A percentile compares a stretch with the other conserved stretches of the same genome.
Conservation (phyloP, 2,329 filamentous ascomycete species). For the Hypocreales sp. region DNA sequence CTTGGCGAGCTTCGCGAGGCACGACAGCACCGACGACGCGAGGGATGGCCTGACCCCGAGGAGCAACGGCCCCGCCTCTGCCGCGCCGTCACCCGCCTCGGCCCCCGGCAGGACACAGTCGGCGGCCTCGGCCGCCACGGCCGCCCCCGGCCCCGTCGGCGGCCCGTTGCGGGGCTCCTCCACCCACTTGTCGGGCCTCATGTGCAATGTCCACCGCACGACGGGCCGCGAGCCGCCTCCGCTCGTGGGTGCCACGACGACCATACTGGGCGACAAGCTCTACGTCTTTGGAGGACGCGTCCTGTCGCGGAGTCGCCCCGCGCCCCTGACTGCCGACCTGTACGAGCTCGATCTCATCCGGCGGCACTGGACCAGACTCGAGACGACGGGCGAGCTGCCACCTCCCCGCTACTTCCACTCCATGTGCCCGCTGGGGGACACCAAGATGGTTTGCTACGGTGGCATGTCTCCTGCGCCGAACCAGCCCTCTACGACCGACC, state of each 20-base stretch:
- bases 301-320: conserved; percentile 66
- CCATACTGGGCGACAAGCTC: conserved; percentile 84
- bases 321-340: conserved; percentile 71
- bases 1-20: conserved; percentile 22
- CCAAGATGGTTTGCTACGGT: conserved; percentile 93
- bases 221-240: conserved; percentile 85
- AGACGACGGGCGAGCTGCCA: conserved; percentile 71
- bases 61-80: conserved; percentile 37
- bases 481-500: too few species aligned
- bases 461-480: conserved; percentile 77
- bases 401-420: conserved; percentile 94
- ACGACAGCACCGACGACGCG: conserved; percentile 28
- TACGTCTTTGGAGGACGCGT: conserved; percentile 93
- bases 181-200: conserved; percentile 46
- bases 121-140: conserved; percentile 5
- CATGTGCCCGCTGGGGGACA: conserved; percentile 83
- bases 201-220: conserved; percentile 66
- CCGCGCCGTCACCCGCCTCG: conserved; percentile 39
- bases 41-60: conserved; percentile 32
- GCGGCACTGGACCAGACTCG: conserved; percentile 84
- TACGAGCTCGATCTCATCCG: conserved; percentile 87
- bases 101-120: conserved; percentile 21
- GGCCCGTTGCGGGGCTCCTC: conserved; percentile 32
- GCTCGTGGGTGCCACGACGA: conserved; percentile 87
- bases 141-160: conserved; percentile 15